Evolutionary conservation across 768 basidiomycete species (phyloP).

Genomic region (Tricholoma saponaceum): DNA sequence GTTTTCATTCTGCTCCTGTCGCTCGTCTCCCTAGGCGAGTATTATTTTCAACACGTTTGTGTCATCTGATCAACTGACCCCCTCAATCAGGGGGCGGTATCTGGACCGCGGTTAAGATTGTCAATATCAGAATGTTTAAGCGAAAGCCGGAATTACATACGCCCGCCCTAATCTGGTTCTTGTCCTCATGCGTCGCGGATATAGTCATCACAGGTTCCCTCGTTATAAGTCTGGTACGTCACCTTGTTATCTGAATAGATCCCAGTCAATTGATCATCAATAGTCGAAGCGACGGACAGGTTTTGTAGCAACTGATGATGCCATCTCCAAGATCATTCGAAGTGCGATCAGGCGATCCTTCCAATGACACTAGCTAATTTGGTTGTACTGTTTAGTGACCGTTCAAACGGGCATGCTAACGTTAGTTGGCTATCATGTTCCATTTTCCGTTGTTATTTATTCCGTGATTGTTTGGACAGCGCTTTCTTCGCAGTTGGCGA

Average conservation of each 20-base stretch:
- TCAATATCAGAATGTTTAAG: constrained; percentile 20
- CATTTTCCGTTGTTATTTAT: not conserved
- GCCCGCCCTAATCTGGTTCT: constrained; percentile 40
- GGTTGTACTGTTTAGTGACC: constrained; percentile 22
- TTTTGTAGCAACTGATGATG: constrained; percentile 30
- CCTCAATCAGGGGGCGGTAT: constrained; percentile 26
- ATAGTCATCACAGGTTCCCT: constrained; percentile 41
- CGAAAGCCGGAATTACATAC: constrained; percentile 26
- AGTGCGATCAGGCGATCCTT: constrained; percentile 13
- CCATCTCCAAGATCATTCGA: constrained; percentile 29
- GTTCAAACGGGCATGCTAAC: constrained; percentile 42
- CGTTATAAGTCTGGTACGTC: constrained; percentile 37
- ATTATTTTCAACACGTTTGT: not conserved
- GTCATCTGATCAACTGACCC: not conserved
- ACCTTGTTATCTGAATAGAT: not conserved
- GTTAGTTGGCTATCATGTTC: constrained; percentile 13
- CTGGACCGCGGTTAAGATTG: constrained; percentile 25
- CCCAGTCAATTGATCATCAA: not conserved
- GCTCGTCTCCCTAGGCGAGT: constrained; percentile 27
- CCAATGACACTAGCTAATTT: not conserved
- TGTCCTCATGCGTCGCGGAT: constrained; percentile 40
- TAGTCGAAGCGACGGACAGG: constrained; percentile 35
- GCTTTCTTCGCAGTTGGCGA: constrained; percentile 40
- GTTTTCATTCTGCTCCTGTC: constrained; percentile 23
- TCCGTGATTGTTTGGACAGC: constrained; percentile 12